These are phyloP conservation scores for Ilyonectria destructans DNA, from an alignment of 2,329 filamentous ascomycete species.

Conservation along the genomic window DNA sequence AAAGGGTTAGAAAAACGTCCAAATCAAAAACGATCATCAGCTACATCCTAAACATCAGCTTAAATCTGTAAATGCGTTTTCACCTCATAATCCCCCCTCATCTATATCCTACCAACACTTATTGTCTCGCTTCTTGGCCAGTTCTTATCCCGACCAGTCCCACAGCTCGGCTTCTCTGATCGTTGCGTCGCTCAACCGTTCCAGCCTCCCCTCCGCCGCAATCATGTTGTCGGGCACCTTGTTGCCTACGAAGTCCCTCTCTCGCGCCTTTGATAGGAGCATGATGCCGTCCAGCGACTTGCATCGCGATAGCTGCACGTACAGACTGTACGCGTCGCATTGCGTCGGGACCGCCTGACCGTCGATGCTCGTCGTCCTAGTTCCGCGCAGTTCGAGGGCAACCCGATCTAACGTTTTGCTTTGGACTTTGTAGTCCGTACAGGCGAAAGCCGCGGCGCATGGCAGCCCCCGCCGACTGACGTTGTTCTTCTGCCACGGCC, in stretches of 20 bases:
- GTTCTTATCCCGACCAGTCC: slow-evolving; percentile 19
- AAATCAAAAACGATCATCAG: slow-evolving; percentile 13
- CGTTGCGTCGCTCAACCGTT: slow-evolving; percentile 17
- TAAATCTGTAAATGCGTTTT: slow-evolving; percentile 14
- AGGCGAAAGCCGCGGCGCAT: too few species aligned
- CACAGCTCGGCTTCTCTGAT: slow-evolving; percentile 19
- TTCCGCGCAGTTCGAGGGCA: too few species aligned
- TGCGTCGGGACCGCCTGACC: too few species aligned
- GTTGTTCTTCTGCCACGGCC: too few species aligned
- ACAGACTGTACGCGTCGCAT: too few species aligned
- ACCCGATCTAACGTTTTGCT: too few species aligned
- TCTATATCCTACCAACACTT: slow-evolving; percentile 20
- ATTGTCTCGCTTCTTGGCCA: slow-evolving; percentile 11
- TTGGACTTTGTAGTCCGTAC: too few species aligned
- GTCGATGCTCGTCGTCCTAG: too few species aligned
- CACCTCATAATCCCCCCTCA: slow-evolving; percentile 12
- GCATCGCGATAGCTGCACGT: too few species aligned
- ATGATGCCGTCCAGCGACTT: too few species aligned
- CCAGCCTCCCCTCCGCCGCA: slow-evolving; percentile 16
- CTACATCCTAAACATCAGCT: slow-evolving; percentile 16
- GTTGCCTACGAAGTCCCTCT: neutral
- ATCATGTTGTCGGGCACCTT: slow-evolving; percentile 1
- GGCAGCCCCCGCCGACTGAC: too few species aligned
- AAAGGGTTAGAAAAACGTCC: neutral
- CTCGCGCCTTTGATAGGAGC: too few species aligned